Evolutionary conservation across 805 yeast genomes (phyloP).

Genomic region (Scheffersomyces coipomensis): DNA sequence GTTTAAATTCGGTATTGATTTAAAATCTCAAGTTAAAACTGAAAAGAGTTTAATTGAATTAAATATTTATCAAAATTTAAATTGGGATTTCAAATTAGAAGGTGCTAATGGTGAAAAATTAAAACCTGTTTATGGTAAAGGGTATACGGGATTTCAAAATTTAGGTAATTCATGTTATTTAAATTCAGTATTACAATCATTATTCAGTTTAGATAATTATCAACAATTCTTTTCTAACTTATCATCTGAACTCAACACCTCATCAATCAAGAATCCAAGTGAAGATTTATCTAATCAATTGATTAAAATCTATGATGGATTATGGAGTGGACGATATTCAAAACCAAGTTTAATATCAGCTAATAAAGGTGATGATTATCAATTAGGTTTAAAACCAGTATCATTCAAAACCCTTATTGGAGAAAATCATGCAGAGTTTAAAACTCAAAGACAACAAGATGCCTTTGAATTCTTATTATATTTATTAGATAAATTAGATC

Average conservation of each 20-base stretch:
- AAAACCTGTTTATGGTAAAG: slow-evolving; percentile 68
- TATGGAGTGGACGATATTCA: slow-evolving; percentile 72
- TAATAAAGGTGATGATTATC: slow-evolving; percentile 49
- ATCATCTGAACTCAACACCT: too few species aligned
- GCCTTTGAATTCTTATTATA: slow-evolving; percentile 85
- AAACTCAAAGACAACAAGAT: slow-evolving; percentile 90
- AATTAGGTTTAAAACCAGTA: slow-evolving; percentile 73
- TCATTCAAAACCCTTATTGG: slow-evolving; percentile 79
- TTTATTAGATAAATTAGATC: slow-evolving; percentile 62
- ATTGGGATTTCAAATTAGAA: slow-evolving; percentile 88
- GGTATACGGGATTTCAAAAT: slow-evolving; percentile 81
- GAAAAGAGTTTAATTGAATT: slow-evolving; percentile 87
- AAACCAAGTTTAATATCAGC: slow-evolving; percentile 53
- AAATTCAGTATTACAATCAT: slow-evolving; percentile 73
- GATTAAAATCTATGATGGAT: slow-evolving; percentile 76
- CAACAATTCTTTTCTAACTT: slow-evolving; percentile 37
- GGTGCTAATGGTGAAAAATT: slow-evolving; percentile 66
- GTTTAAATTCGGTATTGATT: slow-evolving; percentile 65
- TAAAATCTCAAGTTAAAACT: slow-evolving; percentile 56
- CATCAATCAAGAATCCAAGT: slow-evolving; percentile 49
- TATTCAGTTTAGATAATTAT: slow-evolving; percentile 48
- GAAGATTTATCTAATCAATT: slow-evolving; percentile 72
- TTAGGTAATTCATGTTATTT: slow-evolving; percentile 92
- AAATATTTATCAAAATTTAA: slow-evolving; percentile 87
- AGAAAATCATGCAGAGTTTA: slow-evolving; percentile 74